phyloP scores from a whole-genome alignment of 345 rosid species.

The Ailanthus altissimus region DNA sequence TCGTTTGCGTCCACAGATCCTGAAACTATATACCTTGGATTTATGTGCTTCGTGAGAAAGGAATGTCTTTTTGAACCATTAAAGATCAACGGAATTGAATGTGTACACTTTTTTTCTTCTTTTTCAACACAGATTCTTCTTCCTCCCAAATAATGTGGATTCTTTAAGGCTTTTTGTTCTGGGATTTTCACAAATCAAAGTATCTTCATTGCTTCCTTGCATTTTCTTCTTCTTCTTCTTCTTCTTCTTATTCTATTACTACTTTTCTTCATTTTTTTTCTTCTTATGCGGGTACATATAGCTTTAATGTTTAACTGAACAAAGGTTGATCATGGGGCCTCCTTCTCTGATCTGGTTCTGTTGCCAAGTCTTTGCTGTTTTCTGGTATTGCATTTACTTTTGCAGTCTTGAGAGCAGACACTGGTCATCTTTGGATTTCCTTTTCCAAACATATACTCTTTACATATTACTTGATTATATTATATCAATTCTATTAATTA shows the following conservation, averaged over 20 bases:
- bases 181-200: background rate
- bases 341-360: slow-evolving; percentile 25
- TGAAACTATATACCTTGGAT: slow-evolving; percentile 3
- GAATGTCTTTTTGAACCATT: background rate
- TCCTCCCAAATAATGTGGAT: slow-evolving; percentile 27
- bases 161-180: slow-evolving; percentile 20
- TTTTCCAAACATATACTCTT: slow-evolving; percentile 5
- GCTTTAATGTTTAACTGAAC: slow-evolving; percentile 28
- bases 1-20: slow-evolving; percentile 16
- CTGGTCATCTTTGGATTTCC: slow-evolving; percentile 12
- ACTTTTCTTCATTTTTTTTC: background rate
- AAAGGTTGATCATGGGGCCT: slow-evolving; percentile 32
- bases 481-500: background rate
- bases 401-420: slow-evolving; percentile 27
- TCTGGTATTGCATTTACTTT: slow-evolving; percentile 36
- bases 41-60: slow-evolving; percentile 13
- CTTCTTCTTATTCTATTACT: background rate
- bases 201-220: background rate
- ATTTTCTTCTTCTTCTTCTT: slow-evolving; percentile 5
- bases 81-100: background rate
- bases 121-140: slow-evolving; percentile 15
- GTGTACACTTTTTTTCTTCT: background rate
- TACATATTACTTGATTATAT: background rate
- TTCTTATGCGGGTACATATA: background rate
- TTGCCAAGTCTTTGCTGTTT: slow-evolving; percentile 22